Percentiles rank a stretch among this genome's conserved stretches.
phyloP scores from a whole-genome alignment of 805 yeast species.

The Ogataea ramenticola region DNA sequence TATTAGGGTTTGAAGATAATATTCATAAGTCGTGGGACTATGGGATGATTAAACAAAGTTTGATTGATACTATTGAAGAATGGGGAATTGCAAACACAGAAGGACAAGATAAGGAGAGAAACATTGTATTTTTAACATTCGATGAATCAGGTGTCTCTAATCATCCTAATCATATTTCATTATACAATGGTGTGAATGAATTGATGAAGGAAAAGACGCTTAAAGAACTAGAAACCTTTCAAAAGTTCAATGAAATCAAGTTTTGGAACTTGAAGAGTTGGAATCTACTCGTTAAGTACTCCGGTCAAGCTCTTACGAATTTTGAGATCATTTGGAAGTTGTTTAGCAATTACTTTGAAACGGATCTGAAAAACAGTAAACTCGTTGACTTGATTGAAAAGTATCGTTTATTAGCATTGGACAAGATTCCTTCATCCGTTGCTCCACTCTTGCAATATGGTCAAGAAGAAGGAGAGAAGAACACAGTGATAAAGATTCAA shows the following conservation, averaged over 20 bases:
- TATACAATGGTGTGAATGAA: conserved; percentile 42
- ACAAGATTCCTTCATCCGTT: background rate
- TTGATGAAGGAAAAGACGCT: conserved; percentile 16
- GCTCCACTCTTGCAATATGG: background rate
- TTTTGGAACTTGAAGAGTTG: conserved; percentile 26
- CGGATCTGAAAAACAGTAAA: too few species aligned
- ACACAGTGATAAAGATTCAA: conserved; percentile 24
- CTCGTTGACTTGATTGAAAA: too few species aligned
- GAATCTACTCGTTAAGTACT: conserved; percentile 37
- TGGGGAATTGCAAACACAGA: too few species aligned
- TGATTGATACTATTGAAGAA: conserved; percentile 19
- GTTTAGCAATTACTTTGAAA: background rate
- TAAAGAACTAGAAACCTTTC: background rate
- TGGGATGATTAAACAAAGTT: conserved; percentile 29
- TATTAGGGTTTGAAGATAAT: conserved; percentile 59
- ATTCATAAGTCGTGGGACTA: conserved; percentile 62
- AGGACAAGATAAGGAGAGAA: background rate
- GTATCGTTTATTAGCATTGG: too few species aligned
- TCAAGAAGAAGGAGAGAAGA: background rate
- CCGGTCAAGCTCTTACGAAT: conserved; percentile 36
- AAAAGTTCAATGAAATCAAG: background rate
- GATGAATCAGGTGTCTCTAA: conserved; percentile 77
- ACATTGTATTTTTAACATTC: conserved; percentile 58
- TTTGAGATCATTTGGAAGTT: conserved; percentile 23
- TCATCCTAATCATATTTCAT: conserved; percentile 79